Conservation (phyloP, 305 asterid genomes). For the Plantago rigida region DNA sequence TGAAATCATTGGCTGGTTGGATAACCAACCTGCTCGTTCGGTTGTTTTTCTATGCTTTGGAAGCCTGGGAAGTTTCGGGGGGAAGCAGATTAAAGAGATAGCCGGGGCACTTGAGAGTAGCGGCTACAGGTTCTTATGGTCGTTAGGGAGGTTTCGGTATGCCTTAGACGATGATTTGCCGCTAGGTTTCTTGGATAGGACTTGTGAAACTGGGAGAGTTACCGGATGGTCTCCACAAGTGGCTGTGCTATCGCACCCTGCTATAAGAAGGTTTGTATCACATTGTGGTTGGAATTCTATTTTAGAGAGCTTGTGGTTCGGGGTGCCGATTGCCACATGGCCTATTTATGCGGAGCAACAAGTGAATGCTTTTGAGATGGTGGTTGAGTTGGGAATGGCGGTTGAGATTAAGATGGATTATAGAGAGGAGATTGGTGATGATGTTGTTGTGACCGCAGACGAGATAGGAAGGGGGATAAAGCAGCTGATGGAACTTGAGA, state of each 20-base stretch:
- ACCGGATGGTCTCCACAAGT: constrained; percentile 53
- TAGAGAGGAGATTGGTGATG: constrained; percentile 10
- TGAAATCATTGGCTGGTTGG: constrained; percentile 28
- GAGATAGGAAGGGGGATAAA: constrained; percentile 35
- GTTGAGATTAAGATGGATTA: constrained; percentile 40
- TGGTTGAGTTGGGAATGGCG: constrained; percentile 40
- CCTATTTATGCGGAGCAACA: constrained; percentile 56
- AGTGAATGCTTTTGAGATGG: constrained; percentile 37
- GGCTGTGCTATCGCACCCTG: constrained; percentile 41
- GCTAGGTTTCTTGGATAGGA: constrained; percentile 38
- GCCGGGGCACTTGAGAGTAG: constrained; percentile 32
- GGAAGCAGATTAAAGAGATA: constrained; percentile 33
- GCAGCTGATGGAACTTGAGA: constrained; percentile 28
- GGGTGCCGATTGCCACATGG: constrained; percentile 54
- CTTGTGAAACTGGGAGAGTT: constrained; percentile 32
- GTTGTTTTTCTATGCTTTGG: constrained; percentile 52
- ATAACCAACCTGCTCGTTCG: constrained; percentile 30
- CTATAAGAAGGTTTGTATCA: constrained; percentile 53
- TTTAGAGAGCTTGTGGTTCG: constrained; percentile 42
- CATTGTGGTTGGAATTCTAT: constrained; percentile 61
- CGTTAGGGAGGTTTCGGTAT: constrained; percentile 22
- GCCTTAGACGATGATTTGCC: constrained; percentile 30
- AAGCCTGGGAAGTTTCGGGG: constrained; percentile 31
- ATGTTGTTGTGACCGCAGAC: constrained; percentile 29
- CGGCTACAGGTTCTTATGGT: constrained; percentile 36